Conservation (phyloP, 805 yeast species). For the Suhomyces sp. region DNA sequence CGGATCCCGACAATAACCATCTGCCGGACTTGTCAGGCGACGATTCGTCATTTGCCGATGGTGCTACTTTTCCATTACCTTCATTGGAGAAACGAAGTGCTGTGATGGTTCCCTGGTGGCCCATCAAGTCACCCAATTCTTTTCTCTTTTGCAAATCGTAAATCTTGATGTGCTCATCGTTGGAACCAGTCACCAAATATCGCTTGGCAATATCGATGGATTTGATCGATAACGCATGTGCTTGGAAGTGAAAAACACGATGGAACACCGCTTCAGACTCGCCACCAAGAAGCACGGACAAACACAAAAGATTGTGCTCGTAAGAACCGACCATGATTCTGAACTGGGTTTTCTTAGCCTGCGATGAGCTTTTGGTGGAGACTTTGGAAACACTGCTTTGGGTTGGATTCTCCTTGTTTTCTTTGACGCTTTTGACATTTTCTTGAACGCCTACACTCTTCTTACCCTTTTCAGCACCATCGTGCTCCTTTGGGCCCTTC, state of each 20-base stretch:
- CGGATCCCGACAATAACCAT: constrained; percentile 90
- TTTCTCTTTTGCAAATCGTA: constrained; percentile 92
- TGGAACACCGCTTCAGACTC: constrained; percentile 64
- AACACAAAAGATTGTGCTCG: constrained; percentile 86
- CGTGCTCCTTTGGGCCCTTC: background rate
- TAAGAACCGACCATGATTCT: constrained; percentile 92
- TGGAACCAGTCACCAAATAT: constrained; percentile 88
- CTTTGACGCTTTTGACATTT: background rate
- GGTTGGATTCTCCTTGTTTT: background rate
- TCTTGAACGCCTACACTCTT: background rate
- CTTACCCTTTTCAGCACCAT: background rate
- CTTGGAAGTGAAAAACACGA: constrained; percentile 93
- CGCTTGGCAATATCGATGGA: constrained; percentile 79
- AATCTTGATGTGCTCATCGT: constrained; percentile 92
- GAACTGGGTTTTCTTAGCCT: constrained; percentile 40
- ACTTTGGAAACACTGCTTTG: background rate
- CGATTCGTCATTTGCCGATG: constrained; percentile 5
- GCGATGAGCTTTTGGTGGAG: background rate
- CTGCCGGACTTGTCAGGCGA: constrained; percentile 52
- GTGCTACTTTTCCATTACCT: constrained; percentile 14
- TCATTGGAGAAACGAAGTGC: constrained; percentile 67
- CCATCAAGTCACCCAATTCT: constrained; percentile 85
- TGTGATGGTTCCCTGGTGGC: constrained; percentile 88
- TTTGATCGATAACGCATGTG: constrained; percentile 86
- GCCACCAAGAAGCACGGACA: constrained; percentile 60